phyloP scores from a whole-genome alignment of 2,329 filamentous ascomycete species.

The Aspergillus alliaceus region DNA sequence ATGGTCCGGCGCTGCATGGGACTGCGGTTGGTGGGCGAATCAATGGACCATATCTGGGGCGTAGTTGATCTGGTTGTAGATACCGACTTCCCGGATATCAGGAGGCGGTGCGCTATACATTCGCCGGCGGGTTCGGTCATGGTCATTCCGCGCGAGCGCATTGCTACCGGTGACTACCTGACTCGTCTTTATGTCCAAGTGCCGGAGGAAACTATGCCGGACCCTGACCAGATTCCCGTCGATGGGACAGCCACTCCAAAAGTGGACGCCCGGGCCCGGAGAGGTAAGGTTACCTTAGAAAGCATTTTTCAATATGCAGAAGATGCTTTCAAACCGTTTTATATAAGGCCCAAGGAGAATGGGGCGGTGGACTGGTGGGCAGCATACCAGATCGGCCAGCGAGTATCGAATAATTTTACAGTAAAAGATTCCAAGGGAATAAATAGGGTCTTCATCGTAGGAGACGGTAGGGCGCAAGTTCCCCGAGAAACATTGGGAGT shows the following conservation, averaged over 20 bases:
- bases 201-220: slow-evolving; percentile 30
- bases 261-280: slow-evolving; percentile 61
- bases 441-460: slow-evolving; percentile 70
- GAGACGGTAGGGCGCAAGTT: slow-evolving; percentile 51
- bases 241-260: slow-evolving; percentile 42
- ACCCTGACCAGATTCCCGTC: slow-evolving; percentile 14
- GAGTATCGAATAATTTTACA: slow-evolving; percentile 48
- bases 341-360: slow-evolving; percentile 57
- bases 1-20: slow-evolving; percentile 59
- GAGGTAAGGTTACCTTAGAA: slow-evolving; percentile 62
- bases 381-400: slow-evolving; percentile 74
- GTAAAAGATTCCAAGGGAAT: slow-evolving; percentile 67
- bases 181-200: slow-evolving; percentile 64
- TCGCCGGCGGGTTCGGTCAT: slow-evolving; percentile 73
- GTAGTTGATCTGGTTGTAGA: slow-evolving; percentile 73
- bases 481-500: neutral
- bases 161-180: slow-evolving; percentile 62
- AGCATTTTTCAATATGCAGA: slow-evolving; percentile 67
- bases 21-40: slow-evolving; percentile 62
- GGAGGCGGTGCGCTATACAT: slow-evolving; percentile 77
- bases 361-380: slow-evolving; percentile 72
- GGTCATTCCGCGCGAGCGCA: slow-evolving; percentile 71
- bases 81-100: slow-evolving; percentile 76
- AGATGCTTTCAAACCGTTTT: slow-evolving; percentile 65
- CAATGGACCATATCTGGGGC: slow-evolving; percentile 71